These are phyloP conservation scores for Clitopilus hobsonii DNA, from an alignment of 768 basidiomycete species.

Conservation along the genomic window DNA sequence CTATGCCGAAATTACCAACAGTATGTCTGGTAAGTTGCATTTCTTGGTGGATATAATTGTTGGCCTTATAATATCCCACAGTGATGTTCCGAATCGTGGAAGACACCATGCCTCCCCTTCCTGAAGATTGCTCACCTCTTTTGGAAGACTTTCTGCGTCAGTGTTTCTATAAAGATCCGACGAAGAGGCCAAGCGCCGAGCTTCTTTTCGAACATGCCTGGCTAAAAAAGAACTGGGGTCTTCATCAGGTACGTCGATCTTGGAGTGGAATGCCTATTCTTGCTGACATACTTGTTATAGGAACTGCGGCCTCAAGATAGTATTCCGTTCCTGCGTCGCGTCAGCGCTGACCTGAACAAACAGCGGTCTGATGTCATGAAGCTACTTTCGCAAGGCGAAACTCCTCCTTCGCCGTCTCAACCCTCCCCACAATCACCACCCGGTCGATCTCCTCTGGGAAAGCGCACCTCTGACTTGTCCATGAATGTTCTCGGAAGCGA, in stretches of 20 bases:
- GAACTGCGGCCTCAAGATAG: slow-evolving; percentile 90
- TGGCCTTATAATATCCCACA: slow-evolving; percentile 11
- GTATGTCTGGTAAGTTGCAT: slow-evolving; percentile 71
- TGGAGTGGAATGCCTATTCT: background rate
- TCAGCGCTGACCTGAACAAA: slow-evolving; percentile 66
- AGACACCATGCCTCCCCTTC: slow-evolving; percentile 84
- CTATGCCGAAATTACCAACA: slow-evolving; percentile 84
- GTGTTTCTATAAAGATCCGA: slow-evolving; percentile 90
- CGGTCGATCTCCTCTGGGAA: slow-evolving; percentile 16
- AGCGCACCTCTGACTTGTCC: slow-evolving; percentile 28
- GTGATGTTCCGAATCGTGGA: slow-evolving; percentile 99
- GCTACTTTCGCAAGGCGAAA: slow-evolving; percentile 44
- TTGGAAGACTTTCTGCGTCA: slow-evolving; percentile 76
- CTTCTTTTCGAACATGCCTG: slow-evolving; percentile 87
- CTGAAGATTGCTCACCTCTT: slow-evolving; percentile 70
- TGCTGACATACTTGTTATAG: slow-evolving; percentile 24
- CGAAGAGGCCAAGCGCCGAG: slow-evolving; percentile 78
- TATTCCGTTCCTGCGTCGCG: slow-evolving; percentile 89
- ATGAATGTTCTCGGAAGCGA: slow-evolving; percentile 34
- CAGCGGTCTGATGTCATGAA: slow-evolving; percentile 66
- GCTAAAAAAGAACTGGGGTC: slow-evolving; percentile 77
- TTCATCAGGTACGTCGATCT: slow-evolving; percentile 54
- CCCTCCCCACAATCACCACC: slow-evolving; percentile 21
- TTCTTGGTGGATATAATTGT: slow-evolving; percentile 3
- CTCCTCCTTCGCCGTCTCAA: slow-evolving; percentile 33